Base-by-base conservation (phyloP, 1,284 basidiomycete species). In the Tremellales sp. region DNA sequence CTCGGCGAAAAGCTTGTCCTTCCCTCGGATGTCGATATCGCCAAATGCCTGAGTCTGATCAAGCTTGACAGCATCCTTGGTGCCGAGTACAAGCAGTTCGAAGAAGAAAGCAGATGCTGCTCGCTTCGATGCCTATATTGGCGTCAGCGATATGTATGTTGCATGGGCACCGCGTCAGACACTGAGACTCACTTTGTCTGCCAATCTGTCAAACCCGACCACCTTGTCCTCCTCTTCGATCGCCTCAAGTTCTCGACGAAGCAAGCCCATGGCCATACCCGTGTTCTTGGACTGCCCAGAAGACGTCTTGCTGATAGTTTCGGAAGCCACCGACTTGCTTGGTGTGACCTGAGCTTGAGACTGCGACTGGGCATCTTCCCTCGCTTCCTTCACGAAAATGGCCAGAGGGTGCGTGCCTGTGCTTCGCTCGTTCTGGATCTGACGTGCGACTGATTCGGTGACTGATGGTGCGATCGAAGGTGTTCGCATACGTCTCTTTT, bases 41-140 rank as follows among this genome's bases (percentile, higher is more conserved):
- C 85, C 87, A 65, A 90, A 97, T 0, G 87, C 76, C 8, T 75
- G 76, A 3, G 68, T 57, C 72, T 98, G 94, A 15, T 82, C 75
- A 42, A 97, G 75, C 60, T 84, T 83, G 60, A 98, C 78, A 65
- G 87, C 89, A 69, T 97, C 92, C 39, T 89, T 84, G 0, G 93
- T 97, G 8, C 89, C 86, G 2, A 98, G 82, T 3, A 97, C 89
- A 25, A 98, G 84, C 46, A 97, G 76, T 74, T 98, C 94, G 67
- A 97, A 98, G 80, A 98, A 98, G 80, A 98, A 97, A 2, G 89
- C 84, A 0, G 92, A 84, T 0, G 93, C 91, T 3, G 92, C 94
- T 40, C 90, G 84, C 46, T 89, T 84, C 7, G 88, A 87, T 7
- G 90, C 89, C 83, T 92, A 40, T 39, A 31, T 43, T 3, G 17